Percentiles rank a stretch among this genome's conserved stretches.
phyloP scores from a whole-genome alignment of 202 grass and related monocot genomes.

The Cymbopogon flexuosus region DNA sequence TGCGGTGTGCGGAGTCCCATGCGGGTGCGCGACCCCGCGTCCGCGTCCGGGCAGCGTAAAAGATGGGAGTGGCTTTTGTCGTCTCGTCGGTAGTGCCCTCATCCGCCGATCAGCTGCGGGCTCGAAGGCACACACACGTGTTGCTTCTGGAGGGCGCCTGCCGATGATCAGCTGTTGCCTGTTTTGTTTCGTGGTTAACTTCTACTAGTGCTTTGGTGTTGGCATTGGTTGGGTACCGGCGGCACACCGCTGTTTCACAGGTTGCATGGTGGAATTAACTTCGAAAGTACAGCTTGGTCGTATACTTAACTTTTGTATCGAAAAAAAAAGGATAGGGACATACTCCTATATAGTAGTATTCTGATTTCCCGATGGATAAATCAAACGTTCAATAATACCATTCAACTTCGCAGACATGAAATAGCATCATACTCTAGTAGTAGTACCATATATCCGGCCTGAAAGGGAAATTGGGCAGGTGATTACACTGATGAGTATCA shows the following conservation, averaged over 20 bases:
- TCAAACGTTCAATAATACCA: not conserved
- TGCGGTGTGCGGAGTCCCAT: not conserved
- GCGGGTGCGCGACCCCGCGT: too few relatives aligned
- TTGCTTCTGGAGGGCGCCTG: not conserved
- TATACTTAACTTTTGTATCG: not conserved
- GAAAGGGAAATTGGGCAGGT: not conserved
- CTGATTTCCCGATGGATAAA: not conserved
- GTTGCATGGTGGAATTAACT: too few relatives aligned
- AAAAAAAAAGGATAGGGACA: not conserved
- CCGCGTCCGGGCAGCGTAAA: not conserved
- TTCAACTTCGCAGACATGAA: not conserved
- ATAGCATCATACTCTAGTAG: not conserved
- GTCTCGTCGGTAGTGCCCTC: not conserved
- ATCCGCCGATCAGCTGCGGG: not conserved
- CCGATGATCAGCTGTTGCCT: not conserved
- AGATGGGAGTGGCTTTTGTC: not conserved
- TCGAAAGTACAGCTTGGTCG: too few relatives aligned
- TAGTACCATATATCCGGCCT: not conserved
- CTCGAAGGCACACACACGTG: not conserved
- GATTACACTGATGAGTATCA: not conserved
- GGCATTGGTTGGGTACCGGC: too few relatives aligned
- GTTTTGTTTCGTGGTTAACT: not conserved
- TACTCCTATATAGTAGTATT: not conserved
- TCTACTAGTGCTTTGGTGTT: too few relatives aligned
- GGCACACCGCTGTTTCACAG: too few relatives aligned